Conservation (phyloP, 495 filamentous ascomycete genomes). For the Aspergillus kassunensis region DNA sequence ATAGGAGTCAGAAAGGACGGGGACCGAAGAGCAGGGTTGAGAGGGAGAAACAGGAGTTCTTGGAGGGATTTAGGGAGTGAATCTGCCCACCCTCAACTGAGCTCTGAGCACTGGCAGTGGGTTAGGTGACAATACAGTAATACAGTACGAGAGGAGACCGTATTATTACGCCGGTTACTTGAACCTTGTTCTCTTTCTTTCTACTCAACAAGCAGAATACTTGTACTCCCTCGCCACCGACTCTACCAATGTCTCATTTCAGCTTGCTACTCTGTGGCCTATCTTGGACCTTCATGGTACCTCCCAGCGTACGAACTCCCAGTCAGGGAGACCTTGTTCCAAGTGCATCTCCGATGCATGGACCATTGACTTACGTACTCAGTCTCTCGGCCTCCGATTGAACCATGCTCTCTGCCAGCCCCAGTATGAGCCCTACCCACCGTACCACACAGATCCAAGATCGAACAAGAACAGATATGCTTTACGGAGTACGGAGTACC, state of each 20-base stretch:
- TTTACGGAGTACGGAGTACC: not conserved
- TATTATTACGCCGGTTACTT: not conserved
- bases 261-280: no score
- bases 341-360: conserved; percentile 9
- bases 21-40: not conserved
- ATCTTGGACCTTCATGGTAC: no score
- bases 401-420: not conserved
- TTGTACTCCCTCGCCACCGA: no score
- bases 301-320: not conserved
- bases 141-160: not conserved
- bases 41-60: conserved; percentile 11
- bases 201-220: no score
- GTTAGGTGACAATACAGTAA: not conserved
- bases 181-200: no score
- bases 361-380: conserved; percentile 8
- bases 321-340: not conserved
- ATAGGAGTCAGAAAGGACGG: not conserved
- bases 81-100: not conserved
- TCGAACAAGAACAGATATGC: not conserved
- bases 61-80: conserved; percentile 7
- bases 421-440: conserved; percentile 11
- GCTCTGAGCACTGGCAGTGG: not conserved
- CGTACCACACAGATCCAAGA: conserved; percentile 10
- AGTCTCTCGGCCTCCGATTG: conserved; percentile 9
- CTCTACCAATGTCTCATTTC: no score